phyloP scores from a whole-genome alignment of 2,329 filamentous ascomycete species.

The Talaromyces verruculosus region DNA sequence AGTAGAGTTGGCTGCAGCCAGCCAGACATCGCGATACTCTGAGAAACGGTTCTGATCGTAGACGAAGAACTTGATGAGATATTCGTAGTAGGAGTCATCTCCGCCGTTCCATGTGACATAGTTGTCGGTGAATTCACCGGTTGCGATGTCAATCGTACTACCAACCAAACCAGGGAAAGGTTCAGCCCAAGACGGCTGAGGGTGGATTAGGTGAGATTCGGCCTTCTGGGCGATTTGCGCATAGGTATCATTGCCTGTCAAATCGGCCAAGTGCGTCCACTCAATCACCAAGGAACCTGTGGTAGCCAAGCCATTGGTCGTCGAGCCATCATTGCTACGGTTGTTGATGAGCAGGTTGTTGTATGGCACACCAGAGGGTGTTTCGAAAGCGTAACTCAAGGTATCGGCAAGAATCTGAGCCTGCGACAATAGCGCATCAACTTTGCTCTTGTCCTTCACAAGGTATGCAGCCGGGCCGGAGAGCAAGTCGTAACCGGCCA shows the following conservation, averaged over 20 bases:
- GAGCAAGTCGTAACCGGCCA: slow-evolving; percentile 70
- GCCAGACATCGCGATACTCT: slow-evolving; percentile 71
- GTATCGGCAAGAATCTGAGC: slow-evolving; percentile 68
- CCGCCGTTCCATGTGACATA: slow-evolving; percentile 75
- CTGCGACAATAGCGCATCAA: slow-evolving; percentile 65
- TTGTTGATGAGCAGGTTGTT: slow-evolving; percentile 65
- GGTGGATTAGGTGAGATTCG: slow-evolving; percentile 68
- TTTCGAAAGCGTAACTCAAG: slow-evolving; percentile 76
- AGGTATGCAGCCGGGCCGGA: slow-evolving; percentile 62
- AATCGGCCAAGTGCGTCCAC: slow-evolving; percentile 76
- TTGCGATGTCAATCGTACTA: slow-evolving; percentile 61
- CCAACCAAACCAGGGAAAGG: slow-evolving; percentile 78
- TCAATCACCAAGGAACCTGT: slow-evolving; percentile 78
- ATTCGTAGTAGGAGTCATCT: slow-evolving; percentile 82
- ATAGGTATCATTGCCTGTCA: slow-evolving; percentile 68
- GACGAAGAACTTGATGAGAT: slow-evolving; percentile 86
- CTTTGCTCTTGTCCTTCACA: slow-evolving; percentile 48
- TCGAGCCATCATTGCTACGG: slow-evolving; percentile 50
- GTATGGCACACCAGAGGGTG: slow-evolving; percentile 70
- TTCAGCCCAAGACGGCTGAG: slow-evolving; percentile 62
- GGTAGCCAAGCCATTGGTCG: slow-evolving; percentile 70
- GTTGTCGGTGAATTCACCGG: slow-evolving; percentile 66
- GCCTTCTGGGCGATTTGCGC: slow-evolving; percentile 64
- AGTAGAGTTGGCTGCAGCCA: slow-evolving; percentile 70
- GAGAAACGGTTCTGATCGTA: slow-evolving; percentile 68